Conservation (phyloP, 352 stramenopile genomes). For the Phytopythium mirpurense region DNA sequence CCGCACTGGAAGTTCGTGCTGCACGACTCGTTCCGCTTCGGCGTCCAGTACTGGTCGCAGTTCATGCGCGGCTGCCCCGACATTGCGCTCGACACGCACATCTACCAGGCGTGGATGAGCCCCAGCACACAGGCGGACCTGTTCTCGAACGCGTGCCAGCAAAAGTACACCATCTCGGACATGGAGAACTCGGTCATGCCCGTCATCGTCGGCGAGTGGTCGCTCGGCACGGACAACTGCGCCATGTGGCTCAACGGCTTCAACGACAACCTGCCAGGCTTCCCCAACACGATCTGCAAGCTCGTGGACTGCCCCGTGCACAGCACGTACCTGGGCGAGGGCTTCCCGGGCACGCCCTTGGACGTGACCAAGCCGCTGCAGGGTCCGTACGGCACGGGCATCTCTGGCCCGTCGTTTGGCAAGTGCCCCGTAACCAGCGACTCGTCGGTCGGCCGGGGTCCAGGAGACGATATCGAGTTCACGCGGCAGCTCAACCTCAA, state of each 20-base stretch:
- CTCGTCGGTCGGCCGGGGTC: conserved; percentile 72
- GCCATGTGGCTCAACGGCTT: conserved; percentile 85
- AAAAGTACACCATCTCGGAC: conserved; percentile 81
- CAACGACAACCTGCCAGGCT: conserved; percentile 90
- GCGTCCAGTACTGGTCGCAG: conserved; percentile 52
- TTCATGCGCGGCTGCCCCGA: conserved; percentile 87
- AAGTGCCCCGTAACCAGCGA: conserved; percentile 86
- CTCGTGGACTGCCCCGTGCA: conserved; percentile 75
- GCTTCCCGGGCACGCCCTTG: conserved; percentile 87
- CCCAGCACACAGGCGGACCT: conserved; percentile 72
- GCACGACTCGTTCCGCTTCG: conserved; percentile 95
- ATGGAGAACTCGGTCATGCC: conserved; percentile 93
- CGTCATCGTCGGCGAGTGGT: conserved; percentile 95
- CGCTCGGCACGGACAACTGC: conserved; percentile 80
- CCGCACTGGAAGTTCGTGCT: conserved; percentile 96
- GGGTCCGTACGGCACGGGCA: conserved; percentile 70
- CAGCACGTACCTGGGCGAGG: conserved; percentile 85
- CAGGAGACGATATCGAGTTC: conserved; percentile 74
- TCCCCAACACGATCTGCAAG: conserved; percentile 89
- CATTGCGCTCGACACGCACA: conserved; percentile 94
- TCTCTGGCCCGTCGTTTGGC: conserved; percentile 85
- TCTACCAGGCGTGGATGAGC: conserved; percentile 90
- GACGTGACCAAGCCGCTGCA: conserved; percentile 86
- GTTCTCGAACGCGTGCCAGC: conserved; percentile 87
- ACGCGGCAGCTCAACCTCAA: conserved; percentile 86